These are phyloP conservation scores for Neofusicoccum ribis DNA, from an alignment of 2,329 filamentous ascomycete genomes.

Conservation along the genomic window DNA sequence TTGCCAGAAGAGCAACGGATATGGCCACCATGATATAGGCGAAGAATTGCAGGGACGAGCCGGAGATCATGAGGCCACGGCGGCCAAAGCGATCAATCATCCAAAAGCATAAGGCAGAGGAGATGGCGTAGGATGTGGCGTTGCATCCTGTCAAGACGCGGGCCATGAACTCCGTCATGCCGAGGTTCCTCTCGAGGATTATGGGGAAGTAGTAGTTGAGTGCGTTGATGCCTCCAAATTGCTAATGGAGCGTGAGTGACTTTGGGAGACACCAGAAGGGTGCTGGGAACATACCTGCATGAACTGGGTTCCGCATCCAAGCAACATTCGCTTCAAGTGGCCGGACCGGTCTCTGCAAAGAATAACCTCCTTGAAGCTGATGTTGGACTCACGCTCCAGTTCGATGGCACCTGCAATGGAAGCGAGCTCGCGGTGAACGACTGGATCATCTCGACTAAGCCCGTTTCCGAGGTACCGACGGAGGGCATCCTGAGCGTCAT, in stretches of 20 bases:
- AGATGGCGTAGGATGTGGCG: slow-evolving; percentile 27
- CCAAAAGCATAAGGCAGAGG: slow-evolving; percentile 26
- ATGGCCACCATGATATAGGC: slow-evolving; percentile 28
- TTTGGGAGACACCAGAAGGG: too few species aligned
- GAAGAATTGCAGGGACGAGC: slow-evolving; percentile 24
- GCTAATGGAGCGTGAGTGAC: neutral
- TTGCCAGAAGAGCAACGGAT: slow-evolving; percentile 22
- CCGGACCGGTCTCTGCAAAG: slow-evolving; percentile 19
- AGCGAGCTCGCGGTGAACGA: slow-evolving; percentile 19
- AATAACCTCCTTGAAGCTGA: slow-evolving; percentile 23
- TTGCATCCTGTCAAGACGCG: slow-evolving; percentile 25
- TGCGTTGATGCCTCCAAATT: slow-evolving; percentile 23
- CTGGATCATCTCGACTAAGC: slow-evolving; percentile 13
- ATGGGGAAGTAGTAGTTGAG: slow-evolving; percentile 23
- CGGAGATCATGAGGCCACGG: slow-evolving; percentile 26
- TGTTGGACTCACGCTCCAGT: slow-evolving; percentile 19
- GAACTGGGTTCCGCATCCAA: slow-evolving; percentile 23
- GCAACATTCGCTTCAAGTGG: slow-evolving; percentile 21
- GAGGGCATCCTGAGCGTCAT: slow-evolving; percentile 52
- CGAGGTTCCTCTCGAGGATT: slow-evolving; percentile 23
- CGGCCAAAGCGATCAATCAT: slow-evolving; percentile 29
- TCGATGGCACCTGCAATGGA: slow-evolving; percentile 23
- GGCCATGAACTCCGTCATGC: slow-evolving; percentile 22
- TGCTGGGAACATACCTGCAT: slow-evolving; percentile 14
- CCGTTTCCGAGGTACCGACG: slow-evolving; percentile 21